Evolutionary conservation across 495 filamentous ascomycete genomes (phyloP), one percentile per base, ranked within the genome.

Genomic region (Ramalina intermedia): DNA sequence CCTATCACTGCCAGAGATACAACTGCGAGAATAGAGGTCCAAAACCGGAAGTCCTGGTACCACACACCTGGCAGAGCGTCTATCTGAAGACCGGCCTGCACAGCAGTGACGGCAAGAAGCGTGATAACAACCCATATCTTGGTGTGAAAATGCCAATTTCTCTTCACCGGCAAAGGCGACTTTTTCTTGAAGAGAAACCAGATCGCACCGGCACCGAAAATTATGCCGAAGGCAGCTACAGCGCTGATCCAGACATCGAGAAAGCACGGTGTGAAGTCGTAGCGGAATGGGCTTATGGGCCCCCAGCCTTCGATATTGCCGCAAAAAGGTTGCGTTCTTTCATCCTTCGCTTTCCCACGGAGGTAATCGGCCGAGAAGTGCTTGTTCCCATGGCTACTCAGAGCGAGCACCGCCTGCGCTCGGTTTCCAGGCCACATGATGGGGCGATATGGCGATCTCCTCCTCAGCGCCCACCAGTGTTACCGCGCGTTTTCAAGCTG

Each of bases 181-280:
- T 70, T 70, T 57, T 76, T 82, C 67, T 78, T 84, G 47, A 88
- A 57, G 54, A 94, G 72, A 66, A 81, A 82, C 71, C 74, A 83
- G 26, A 90, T 63, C 2, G 93, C 87, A 9, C 78, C 71, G 23
- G 79, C 73, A 38, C 93, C 93, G 48, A 78, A 69, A 14, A 94
- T 33, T 23, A 94, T 70, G 11, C 91, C 85, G 64, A 76, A 87
- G 4, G 74, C 69, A 9, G 86, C 88, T 17, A 95, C 81, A 5
- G 72, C 59, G 26, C 81, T 78, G 48, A 96, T 75, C 69, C 81
- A 84, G 9, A 89, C 73, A 62, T 96, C 93, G 43, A 94, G 73
- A 62, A 96, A 96, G 66, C 93, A 99, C 49, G 93, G 88, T 36
- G 93, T 96, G 64, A 99, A 84, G 63, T 96, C 89, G 63, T 84